Base-by-base conservation (phyloP, 2,329 filamentous ascomycete genomes). In the Fusarium pilosicola region DNA sequence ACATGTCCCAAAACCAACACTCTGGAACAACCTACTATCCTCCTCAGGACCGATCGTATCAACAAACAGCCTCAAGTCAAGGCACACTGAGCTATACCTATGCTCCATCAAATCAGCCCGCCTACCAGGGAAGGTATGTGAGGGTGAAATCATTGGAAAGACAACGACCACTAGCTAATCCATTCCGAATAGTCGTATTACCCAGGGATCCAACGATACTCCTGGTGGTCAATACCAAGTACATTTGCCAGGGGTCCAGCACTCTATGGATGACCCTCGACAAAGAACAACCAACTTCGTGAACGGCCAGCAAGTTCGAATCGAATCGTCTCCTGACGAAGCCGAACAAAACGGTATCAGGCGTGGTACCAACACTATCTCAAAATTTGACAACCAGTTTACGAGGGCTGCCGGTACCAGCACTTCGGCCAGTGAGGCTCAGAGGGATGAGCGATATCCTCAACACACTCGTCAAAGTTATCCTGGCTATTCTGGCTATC, bases 51-150 rank as follows among this genome's bases (percentile, higher is more conserved):
- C 34, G 41, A 13, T 32, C 6, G 7, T 26, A 32, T 55, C 41
- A 24, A n/a, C 36, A 39, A 20, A 39, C 34, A 46, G 7, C 44
- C 14, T 7, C 36, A 48, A 36, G 44, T 34, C 34, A 64, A 34
- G 34, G 22, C 18, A 36, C n/a, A 14, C 46, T 32, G 30, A 15
- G 17, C 20, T 42, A 58, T 24, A 15, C 42, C 24, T 39, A 49
- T 58, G 17, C 56, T 54, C 38, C 45, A 46, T 72, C 71, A 18
- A 65, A 52, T 12, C 28, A 45, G 38, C 20, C 10, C 7, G 71
- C 63, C 18, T 15, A 74, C 26, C 71, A 72, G 41, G 71, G 71
- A 17, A 74, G 71, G 71, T 74, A 59, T 38, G 68, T 39, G 22
- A 15, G 22, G 36, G 17, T 26, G 10, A 5, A 17, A 26, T 39